Base-by-base conservation (phyloP, 108 stramenopile genomes). In the Skeletonema marinoi region DNA sequence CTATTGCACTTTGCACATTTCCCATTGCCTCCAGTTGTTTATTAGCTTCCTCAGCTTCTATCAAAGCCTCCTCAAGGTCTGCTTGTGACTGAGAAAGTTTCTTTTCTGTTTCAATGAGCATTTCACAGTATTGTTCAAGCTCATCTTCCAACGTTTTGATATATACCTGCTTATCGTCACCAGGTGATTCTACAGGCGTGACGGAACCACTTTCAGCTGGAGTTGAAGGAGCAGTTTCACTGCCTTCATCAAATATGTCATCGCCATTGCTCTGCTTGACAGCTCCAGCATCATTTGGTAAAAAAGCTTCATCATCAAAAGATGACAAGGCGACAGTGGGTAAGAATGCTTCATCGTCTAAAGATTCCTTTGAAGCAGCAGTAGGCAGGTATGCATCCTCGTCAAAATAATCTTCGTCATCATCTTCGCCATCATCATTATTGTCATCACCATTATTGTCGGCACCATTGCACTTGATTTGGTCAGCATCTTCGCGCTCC, bases 101-200 rank as follows among this genome's bases (percentile, higher is more conserved):
- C 39, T 85, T 83, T 68, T 96, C 92, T 7, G 91, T 89, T 42
- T 93, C 95, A 70, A 96, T 96, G 16, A 96, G 81, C 72, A 93
- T 93, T 75, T 96, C 95, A 25, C 93, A 94, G 3, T 94, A 93
- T 29, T 91, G 60, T 68, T 96, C 95, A 12, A 96, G 80, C 80
- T 96, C 95, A 60, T 96, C 95, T 64, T 96, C 95, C 2, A 96
- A 77, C 31, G 90, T 91, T 76, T 88, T 89, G 71, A 91, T 90
- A 73, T 96, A 93, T 21, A 83, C 94, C 50, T 86, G 65, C 32
- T 88, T 86, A 68, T 90, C 88, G 2, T 66, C 85, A 16, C 21
- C 70, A 12, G 78, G 56, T 6, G 70, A 66, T 42, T 54, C 35
- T 32, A 71, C 33, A 19, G 21, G 48, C 46, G 58, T 58, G 25